Conservation (phyloP, 2,329 filamentous ascomycete species). For the Leptodontidium sp. region DNA sequence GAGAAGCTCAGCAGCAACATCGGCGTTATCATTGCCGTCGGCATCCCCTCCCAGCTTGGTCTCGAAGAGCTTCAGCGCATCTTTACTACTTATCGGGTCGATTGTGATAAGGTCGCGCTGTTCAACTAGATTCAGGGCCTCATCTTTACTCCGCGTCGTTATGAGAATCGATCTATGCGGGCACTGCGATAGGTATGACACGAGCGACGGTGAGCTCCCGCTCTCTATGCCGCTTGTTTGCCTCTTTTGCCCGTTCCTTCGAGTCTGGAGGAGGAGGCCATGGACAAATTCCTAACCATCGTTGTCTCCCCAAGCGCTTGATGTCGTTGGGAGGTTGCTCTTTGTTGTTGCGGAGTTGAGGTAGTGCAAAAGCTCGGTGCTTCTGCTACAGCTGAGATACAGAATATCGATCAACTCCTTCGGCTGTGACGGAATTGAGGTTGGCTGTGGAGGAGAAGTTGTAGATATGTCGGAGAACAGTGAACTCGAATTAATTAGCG, state of each 20-base stretch:
- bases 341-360: too few relatives aligned
- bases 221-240: slow-evolving; percentile 22
- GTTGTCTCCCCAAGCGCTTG: too few relatives aligned
- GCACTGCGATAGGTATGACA: slow-evolving; percentile 37
- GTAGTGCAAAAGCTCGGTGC: too few relatives aligned
- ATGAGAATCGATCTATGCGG: slow-evolving; percentile 39
- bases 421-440: too few relatives aligned
- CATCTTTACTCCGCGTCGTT: slow-evolving; percentile 40
- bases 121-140: slow-evolving; percentile 39
- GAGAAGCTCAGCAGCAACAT: slow-evolving; percentile 4
- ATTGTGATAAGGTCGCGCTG: slow-evolving; percentile 40
- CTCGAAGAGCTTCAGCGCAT: slow-evolving; percentile 46
- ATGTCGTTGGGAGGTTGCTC: too few relatives aligned
- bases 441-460: too few relatives aligned
- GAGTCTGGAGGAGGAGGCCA: slow-evolving; percentile 35
- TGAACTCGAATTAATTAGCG: too few relatives aligned
- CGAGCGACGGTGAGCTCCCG: slow-evolving; percentile 27
- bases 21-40: slow-evolving; percentile 32
- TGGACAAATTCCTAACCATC: too few relatives aligned
- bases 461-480: too few relatives aligned
- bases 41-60: slow-evolving; percentile 39
- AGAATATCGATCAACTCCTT: too few relatives aligned
- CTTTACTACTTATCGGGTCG: slow-evolving; percentile 41
- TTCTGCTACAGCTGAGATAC: too few relatives aligned
- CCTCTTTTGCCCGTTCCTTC: slow-evolving; percentile 26